phyloP scores from a whole-genome alignment of 2,329 filamentous ascomycete genomes.

The Whalleya microplaca region DNA sequence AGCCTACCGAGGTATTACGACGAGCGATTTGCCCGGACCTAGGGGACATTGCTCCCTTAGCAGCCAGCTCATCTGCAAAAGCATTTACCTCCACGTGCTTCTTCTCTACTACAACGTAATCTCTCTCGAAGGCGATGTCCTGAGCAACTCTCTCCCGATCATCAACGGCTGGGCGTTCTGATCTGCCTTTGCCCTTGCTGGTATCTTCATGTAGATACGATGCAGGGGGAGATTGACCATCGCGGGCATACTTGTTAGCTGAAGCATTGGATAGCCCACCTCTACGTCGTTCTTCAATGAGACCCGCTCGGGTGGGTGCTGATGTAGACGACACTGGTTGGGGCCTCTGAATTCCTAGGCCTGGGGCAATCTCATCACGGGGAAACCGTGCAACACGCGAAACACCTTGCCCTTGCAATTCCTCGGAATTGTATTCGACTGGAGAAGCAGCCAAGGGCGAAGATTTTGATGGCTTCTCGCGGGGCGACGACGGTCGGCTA shows the following conservation, averaged over 20 bases:
- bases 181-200: constrained; percentile 35
- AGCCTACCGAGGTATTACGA: constrained; percentile 78
- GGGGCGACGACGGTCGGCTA: constrained; percentile 45
- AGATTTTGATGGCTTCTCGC: constrained; percentile 45
- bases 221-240: constrained; percentile 40
- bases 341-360: constrained; percentile 56
- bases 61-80: constrained; percentile 90
- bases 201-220: constrained; percentile 42
- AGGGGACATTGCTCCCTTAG: constrained; percentile 63
- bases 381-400: constrained; percentile 44
- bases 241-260: constrained; percentile 36
- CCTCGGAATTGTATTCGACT: constrained; percentile 39
- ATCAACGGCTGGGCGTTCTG: constrained; percentile 40
- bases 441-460: constrained; percentile 51
- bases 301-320: constrained; percentile 47
- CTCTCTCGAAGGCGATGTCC: constrained; percentile 87
- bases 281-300: constrained; percentile 41
- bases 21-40: constrained; percentile 69
- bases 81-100: constrained; percentile 95
- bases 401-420: constrained; percentile 34
- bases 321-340: constrained; percentile 52
- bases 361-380: constrained; percentile 51
- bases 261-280: constrained; percentile 48
- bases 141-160: constrained; percentile 77
- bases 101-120: constrained; percentile 96